Conservation (phyloP, 108 stramenopile species). For the Cyclotella cryptica region DNA sequence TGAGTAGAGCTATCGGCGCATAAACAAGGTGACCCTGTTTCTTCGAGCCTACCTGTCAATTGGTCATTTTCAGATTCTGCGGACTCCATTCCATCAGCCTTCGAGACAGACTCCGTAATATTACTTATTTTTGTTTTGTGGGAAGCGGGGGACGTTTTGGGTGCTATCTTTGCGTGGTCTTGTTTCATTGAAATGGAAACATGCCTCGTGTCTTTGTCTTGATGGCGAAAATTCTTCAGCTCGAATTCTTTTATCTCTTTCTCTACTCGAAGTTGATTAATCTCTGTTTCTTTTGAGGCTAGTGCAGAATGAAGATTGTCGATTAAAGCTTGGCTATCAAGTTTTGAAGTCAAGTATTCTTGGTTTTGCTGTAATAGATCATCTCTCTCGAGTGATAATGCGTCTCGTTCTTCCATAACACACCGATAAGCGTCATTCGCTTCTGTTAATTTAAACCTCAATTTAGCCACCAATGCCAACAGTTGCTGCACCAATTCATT, state of each 20-base stretch:
- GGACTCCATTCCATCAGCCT: neutral
- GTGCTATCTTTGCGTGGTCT: neutral
- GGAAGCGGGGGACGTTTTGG: neutral
- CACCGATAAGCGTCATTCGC: neutral
- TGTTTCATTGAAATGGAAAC: neutral
- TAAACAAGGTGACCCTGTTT: too few species aligned
- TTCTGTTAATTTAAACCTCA: neutral
- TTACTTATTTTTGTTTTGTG: neutral
- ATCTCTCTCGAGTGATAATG: neutral
- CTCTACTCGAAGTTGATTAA: too few species aligned
- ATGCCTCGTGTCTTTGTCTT: neutral
- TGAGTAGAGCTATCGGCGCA: too few species aligned
- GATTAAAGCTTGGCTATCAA: neutral
- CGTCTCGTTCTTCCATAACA: neutral
- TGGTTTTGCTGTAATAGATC: neutral
- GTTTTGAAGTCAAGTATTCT: neutral
- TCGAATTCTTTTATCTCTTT: neutral
- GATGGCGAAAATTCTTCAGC: neutral
- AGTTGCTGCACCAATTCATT: neutral
- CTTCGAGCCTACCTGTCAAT: too few species aligned
- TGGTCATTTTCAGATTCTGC: neutral
- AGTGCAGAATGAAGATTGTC: neutral
- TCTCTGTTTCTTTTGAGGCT: neutral
- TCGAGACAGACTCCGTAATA: neutral
- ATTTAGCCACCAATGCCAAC: neutral